phyloP scores from a whole-genome alignment of 306 rosid species.

The Argentina anserina region DNA sequence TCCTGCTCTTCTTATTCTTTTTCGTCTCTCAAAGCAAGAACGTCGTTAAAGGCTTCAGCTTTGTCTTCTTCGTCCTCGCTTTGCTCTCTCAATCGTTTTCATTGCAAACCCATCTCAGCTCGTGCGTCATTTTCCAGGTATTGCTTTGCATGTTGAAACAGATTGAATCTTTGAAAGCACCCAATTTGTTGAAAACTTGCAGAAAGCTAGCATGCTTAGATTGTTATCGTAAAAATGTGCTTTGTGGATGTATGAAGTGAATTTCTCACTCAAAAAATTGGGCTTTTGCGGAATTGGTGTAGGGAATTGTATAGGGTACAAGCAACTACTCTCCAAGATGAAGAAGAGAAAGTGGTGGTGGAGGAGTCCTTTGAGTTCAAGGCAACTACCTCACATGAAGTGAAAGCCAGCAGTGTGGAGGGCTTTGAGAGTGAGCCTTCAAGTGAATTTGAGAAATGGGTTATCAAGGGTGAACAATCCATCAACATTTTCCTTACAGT shows the following conservation, averaged over 20 bases:
- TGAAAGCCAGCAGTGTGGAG: conserved; percentile 16
- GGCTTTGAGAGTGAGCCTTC: conserved; percentile 36
- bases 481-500: conserved; percentile 84
- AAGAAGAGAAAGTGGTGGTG: conserved; percentile 53
- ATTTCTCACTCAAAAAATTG: neutral
- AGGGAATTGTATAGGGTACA: conserved; percentile 40
- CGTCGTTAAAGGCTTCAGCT: neutral
- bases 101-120: conserved; percentile 20
- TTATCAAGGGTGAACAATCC: conserved; percentile 73
- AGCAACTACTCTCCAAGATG: conserved; percentile 63
- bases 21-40: conserved; percentile 25
- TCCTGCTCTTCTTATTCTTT: conserved; percentile 6
- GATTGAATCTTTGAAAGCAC: neutral
- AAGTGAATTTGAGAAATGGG: conserved; percentile 43
- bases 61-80: conserved; percentile 10
- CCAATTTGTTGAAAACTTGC: neutral
- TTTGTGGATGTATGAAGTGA: neutral
- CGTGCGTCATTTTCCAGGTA: conserved; percentile 46
- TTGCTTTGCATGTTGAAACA: neutral
- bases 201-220: neutral
- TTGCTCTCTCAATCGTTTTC: conserved; percentile 9
- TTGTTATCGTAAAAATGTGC: neutral
- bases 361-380: conserved; percentile 55
- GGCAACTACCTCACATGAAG: conserved; percentile 35
- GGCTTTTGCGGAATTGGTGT: neutral